These are phyloP conservation scores for Macrolepiota fuliginosa DNA, from an alignment of 768 basidiomycete species.

Conservation along the genomic window DNA sequence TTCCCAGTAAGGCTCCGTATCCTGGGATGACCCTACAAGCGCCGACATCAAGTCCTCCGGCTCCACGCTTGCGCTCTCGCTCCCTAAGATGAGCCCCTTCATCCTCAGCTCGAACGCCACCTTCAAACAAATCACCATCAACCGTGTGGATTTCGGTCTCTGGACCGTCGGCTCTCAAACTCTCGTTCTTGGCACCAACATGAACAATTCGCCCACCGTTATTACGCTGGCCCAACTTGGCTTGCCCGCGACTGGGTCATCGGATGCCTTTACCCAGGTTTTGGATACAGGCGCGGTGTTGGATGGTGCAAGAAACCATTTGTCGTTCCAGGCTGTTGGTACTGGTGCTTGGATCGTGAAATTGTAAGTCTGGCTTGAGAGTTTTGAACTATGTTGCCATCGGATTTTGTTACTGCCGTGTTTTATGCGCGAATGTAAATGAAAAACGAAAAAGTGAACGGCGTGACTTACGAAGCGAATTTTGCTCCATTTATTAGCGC, in stretches of 20 bases:
- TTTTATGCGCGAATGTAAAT: neutral
- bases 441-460: neutral
- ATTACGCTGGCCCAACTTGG: constrained; percentile 32
- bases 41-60: constrained; percentile 51
- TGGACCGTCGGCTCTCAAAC: constrained; percentile 43
- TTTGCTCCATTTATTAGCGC: neutral
- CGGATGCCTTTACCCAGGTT: constrained; percentile 24
- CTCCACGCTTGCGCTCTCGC: constrained; percentile 43
- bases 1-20: constrained; percentile 35
- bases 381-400: neutral
- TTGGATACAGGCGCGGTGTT: constrained; percentile 33
- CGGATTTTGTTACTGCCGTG: neutral
- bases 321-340: constrained; percentile 37
- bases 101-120: constrained; percentile 40
- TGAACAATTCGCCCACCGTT: constrained; percentile 35
- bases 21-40: constrained; percentile 55
- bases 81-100: constrained; percentile 44
- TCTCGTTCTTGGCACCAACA: constrained; percentile 51
- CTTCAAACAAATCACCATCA: constrained; percentile 37
- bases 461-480: neutral
- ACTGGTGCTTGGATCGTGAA: constrained; percentile 37
- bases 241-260: constrained; percentile 15
- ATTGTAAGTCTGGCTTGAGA: neutral
- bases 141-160: constrained; percentile 46
- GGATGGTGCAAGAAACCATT: constrained; percentile 21